Base-by-base conservation (phyloP, 805 yeast species). In the Hanseniaspora lachancei region DNA sequence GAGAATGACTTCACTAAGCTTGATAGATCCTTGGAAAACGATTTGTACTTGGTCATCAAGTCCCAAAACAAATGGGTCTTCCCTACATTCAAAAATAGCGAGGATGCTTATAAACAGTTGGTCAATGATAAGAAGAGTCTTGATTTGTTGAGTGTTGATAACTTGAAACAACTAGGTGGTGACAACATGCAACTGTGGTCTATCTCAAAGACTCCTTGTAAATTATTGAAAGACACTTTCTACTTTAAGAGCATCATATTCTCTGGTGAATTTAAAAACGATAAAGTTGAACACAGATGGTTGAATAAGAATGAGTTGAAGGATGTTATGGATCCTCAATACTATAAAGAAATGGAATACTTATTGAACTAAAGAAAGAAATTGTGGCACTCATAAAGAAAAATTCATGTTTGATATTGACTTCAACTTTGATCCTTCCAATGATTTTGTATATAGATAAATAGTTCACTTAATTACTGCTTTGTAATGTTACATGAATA, bases 121-220 rank as follows among this genome's bases (percentile, higher is more conserved):
- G 35, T 34, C 5, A 18, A 20, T 3, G 38, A 54, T 16, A 16
- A 27, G 3, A 70, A 73, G 47, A 77, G 86, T 16, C 76, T 93
- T 60, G 89, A 86, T 66, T 70, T 70, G 56, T 76, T 81, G 39
- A 96, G 96, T 2, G 87, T 86, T 67, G 70, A 76, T 49, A 95
- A 95, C 0, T 70, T 93, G 56, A 76, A 80, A 66, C 62, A 68
- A 23, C 63, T 85, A 21, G 96, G 96, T 20, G 95, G 96, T 35
- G 78, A 74, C 12, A 68, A 75, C 55, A 78, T 93, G 66, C 85
- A 88, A 70, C 84, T 88, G 46, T 91, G 95, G 86, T 79, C 85
- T 21, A 95, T 93, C n/a, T 88, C 97, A 24, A 80, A 79, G 57
- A 84, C 84, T 5, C 97, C 98, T 42, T 83, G 89, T 43, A 89